Evolutionary conservation across 805 yeast genomes (phyloP), one percentile per base, ranked within the genome.

Genomic region (Candida patagonica): DNA sequence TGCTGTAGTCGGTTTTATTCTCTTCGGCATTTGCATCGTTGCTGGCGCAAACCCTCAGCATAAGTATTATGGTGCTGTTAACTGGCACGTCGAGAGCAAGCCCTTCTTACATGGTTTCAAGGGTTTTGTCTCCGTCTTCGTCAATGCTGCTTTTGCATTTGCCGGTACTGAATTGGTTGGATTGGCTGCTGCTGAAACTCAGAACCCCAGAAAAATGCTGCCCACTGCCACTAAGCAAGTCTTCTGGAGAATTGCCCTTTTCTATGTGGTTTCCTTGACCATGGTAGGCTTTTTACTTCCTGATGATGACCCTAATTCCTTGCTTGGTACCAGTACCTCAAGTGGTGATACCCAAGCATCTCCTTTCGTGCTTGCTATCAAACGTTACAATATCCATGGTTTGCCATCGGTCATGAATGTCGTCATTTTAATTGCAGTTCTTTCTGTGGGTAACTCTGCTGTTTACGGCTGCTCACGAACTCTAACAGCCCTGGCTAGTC

Each of bases 361-460:
- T 12, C 89, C 92, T 12, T 81, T 81, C 50, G 89, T 81, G 40
- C 75, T 82, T 60, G 83, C 89, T 24, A 73, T 80, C 42, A 64
- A 58, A 25, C 66, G 69, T 36, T 81, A 80, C 21, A 83, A 84
- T 43, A 76, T 78, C 46, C 62, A 57, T 24, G 86, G 78, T 31
- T 60, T 78, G 37, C 84, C 84, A 21, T 67, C 74, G 30, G 72
- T 80, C 24, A 67, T 80, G 62, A 80, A 80, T 53, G 83, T 74
- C 6, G 80, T 80, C 36, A 78, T 80, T 45, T 62, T 80, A 51
- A 63, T 79, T 40, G 72, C 87, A 5, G 78, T 78, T 19, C 55
- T 79, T 36, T 78, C 86, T 9, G 87, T 80, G 34, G 85, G 82
- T 42, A 80, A 80, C 53, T 73, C 85, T 6, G 70, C 80, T n/a